Percentiles rank a stretch among this genome's conserved stretches.
phyloP scores from a whole-genome alignment of 1,139 yeast species.

The Blastobotrys persicus region DNA sequence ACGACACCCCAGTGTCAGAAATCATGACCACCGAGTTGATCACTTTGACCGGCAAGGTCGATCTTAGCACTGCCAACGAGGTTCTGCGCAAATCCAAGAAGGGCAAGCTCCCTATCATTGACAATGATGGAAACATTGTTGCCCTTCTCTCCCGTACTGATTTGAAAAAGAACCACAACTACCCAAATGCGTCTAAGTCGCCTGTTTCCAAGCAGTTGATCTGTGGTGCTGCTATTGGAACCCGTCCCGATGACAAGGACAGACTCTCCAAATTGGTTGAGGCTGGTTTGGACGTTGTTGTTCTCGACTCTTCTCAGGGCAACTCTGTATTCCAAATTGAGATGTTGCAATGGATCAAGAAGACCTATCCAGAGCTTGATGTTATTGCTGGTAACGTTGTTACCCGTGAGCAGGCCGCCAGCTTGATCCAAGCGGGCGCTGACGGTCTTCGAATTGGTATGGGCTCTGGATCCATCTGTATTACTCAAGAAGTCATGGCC shows the following conservation, averaged over 20 bases:
- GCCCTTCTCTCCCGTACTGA: constrained; percentile 94
- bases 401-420: constrained; percentile 98
- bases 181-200: constrained; percentile 93
- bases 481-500: constrained; percentile 99
- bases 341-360: constrained; percentile 89
- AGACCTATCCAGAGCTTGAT: constrained; percentile 72
- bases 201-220: constrained; percentile 89
- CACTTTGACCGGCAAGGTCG: constrained; percentile 68
- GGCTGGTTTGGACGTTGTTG: constrained; percentile 97
- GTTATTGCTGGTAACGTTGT: constrained; percentile 98
- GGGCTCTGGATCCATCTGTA: constrained; percentile 99
- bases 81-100: constrained; percentile 89
- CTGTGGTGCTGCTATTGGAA: constrained; percentile 99
- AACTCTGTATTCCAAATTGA: constrained; percentile 92
- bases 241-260: constrained; percentile 81
- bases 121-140: constrained; percentile 68
- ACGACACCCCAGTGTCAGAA: constrained; percentile 57
- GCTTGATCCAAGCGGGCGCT: constrained; percentile 92
- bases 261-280: constrained; percentile 83
- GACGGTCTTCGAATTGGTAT: constrained; percentile 98
- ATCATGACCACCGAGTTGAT: constrained; percentile 89
- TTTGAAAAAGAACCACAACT: constrained; percentile 90
- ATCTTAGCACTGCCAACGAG: constrained; percentile 82
- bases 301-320: constrained; percentile 96
- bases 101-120: constrained; percentile 96